These are phyloP conservation scores for Bipolaris cookei DNA, from an alignment of 2,329 filamentous ascomycete species.

Conservation along the genomic window DNA sequence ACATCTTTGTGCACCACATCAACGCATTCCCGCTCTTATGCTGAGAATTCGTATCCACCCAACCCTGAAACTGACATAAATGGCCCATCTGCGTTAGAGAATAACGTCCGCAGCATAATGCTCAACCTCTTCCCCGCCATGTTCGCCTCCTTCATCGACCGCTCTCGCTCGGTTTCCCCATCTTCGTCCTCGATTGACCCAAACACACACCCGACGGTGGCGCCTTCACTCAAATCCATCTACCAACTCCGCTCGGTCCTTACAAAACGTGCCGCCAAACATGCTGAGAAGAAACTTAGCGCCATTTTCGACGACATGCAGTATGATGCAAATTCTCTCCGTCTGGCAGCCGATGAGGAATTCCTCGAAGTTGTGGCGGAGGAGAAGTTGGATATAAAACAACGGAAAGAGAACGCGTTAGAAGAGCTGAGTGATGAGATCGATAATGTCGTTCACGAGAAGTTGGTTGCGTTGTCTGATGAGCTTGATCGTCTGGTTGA, in stretches of 20 bases:
- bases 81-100: background rate
- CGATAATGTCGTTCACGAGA: constrained; percentile 1
- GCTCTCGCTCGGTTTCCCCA: background rate
- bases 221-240: background rate
- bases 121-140: background rate
- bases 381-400: constrained; percentile 1
- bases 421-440: constrained; percentile 3
- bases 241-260: background rate
- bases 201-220: background rate
- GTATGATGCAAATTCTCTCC: constrained; percentile 2
- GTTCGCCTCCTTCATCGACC: background rate
- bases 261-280: background rate
- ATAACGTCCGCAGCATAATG: background rate
- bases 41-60: background rate
- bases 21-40: background rate
- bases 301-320: background rate
- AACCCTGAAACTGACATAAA: background rate
- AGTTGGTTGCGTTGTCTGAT: background rate
- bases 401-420: constrained; percentile 1
- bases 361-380: constrained; percentile 1
- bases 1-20: background rate
- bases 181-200: background rate
- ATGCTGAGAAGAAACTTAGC: background rate
- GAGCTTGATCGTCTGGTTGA: background rate
- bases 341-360: constrained; percentile 2